These are phyloP conservation scores for Microthyrium microscopicum DNA, from an alignment of 2,329 filamentous ascomycete genomes.

Conservation along the genomic window DNA sequence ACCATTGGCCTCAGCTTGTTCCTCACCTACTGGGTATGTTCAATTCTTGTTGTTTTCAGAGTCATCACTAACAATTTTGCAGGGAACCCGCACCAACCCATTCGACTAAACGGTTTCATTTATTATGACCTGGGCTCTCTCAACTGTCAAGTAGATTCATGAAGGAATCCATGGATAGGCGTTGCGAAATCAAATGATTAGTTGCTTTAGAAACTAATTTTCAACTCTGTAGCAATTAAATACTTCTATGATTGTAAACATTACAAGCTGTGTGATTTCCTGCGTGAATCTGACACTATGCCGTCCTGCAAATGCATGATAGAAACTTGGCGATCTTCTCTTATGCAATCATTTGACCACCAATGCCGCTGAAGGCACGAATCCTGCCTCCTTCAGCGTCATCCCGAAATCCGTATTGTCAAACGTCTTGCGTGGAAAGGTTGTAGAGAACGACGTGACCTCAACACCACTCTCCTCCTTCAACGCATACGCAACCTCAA, in stretches of 20 bases:
- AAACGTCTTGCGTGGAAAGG: constrained; percentile 74
- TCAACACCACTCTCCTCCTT: constrained; percentile 51
- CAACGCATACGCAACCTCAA: constrained; percentile 72
- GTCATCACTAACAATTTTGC: too few relatives aligned
- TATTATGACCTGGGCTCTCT: too few relatives aligned
- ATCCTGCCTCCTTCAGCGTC: constrained; percentile 79
- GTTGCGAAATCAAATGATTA: too few relatives aligned
- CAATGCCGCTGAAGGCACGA: constrained; percentile 81
- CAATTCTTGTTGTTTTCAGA: too few relatives aligned
- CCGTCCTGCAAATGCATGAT: too few relatives aligned
- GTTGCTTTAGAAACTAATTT: neutral
- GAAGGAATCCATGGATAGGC: too few relatives aligned
- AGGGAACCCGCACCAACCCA: constrained; percentile 84
- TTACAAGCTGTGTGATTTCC: neutral
- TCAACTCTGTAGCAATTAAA: neutral
- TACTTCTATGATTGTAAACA: neutral
- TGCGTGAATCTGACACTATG: neutral
- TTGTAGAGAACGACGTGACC: constrained; percentile 66
- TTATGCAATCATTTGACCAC: constrained; percentile 38
- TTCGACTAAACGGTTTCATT: constrained; percentile 46
- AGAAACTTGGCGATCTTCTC: too few relatives aligned
- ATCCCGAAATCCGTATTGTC: constrained; percentile 59
- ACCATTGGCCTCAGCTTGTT: constrained; percentile 83
- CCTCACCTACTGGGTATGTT: constrained; percentile 97
- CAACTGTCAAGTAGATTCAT: too few relatives aligned